A percentile compares a stretch with the other conserved stretches of the same genome.
phyloP scores from a whole-genome alignment of 2,329 filamentous ascomycete species.

The Claviceps citrina region DNA sequence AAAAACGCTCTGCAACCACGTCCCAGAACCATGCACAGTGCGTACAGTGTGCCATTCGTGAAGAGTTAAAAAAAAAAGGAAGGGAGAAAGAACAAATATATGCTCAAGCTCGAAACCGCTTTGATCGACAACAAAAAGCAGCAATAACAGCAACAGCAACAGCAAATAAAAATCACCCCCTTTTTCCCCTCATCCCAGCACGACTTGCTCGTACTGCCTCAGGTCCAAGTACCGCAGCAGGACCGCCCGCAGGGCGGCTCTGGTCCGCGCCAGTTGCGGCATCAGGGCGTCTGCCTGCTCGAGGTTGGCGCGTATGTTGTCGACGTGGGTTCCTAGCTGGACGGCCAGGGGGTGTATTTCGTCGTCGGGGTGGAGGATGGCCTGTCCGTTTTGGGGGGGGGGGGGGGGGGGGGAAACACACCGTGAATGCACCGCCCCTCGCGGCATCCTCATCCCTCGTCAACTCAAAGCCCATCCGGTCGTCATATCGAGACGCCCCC shows the following conservation, averaged over 20 bases:
- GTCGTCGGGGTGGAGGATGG: constrained; percentile 17
- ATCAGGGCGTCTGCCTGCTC: constrained; percentile 37
- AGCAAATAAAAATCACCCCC: too few species aligned
- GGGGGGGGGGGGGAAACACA: too few species aligned
- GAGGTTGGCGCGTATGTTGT: constrained; percentile 39
- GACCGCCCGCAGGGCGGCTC: constrained; percentile 33
- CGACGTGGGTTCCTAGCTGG: constrained; percentile 39
- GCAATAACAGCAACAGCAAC: too few species aligned
- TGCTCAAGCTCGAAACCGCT: too few species aligned
- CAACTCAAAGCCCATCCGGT: constrained; percentile 4
- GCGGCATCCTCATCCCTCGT: constrained; percentile 1
- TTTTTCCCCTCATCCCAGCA: constrained; percentile 30
- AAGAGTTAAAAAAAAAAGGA: too few species aligned
- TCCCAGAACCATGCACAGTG: too few species aligned
- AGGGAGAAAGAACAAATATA: too few species aligned
- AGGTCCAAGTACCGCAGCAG: constrained; percentile 30
- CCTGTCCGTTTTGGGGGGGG: too few species aligned
- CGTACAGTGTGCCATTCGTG: too few species aligned
- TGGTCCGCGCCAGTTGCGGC: constrained; percentile 31
- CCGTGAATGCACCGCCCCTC: constrained; percentile 8
- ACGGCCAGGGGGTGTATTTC: constrained; percentile 29
- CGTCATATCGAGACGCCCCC: not conserved
- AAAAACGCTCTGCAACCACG: too few species aligned
- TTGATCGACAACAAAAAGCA: too few species aligned
- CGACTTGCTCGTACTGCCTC: constrained; percentile 30